phyloP scores from a whole-genome alignment of 2,329 filamentous ascomycete genomes.

The Aspergillus ruber region DNA sequence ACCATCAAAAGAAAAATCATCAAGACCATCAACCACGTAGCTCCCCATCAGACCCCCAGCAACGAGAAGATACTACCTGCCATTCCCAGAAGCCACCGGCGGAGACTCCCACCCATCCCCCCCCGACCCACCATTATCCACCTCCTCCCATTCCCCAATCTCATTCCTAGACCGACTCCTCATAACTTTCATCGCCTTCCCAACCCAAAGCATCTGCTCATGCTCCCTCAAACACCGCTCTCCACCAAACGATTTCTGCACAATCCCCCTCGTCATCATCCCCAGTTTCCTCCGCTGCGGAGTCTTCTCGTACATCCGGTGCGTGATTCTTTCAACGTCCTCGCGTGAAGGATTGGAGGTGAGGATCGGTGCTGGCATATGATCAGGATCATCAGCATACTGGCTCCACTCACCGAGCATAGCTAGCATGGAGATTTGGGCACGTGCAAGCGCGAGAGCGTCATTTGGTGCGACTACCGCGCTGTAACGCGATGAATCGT shows the following conservation, averaged over 20 bases:
- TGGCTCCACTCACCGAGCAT: slow-evolving; percentile 57
- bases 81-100: no score
- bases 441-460: slow-evolving; percentile 52
- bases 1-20: no score
- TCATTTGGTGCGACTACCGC: slow-evolving; percentile 61
- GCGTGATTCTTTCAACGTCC: slow-evolving; percentile 50
- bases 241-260: slow-evolving; percentile 54
- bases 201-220: slow-evolving; percentile 55
- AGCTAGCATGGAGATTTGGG: slow-evolving; percentile 57
- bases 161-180: slow-evolving; percentile 11
- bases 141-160: no score
- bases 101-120: no score
- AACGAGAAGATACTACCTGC: no score
- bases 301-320: slow-evolving; percentile 56
- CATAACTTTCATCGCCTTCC: slow-evolving; percentile 32
- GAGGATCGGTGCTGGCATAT: slow-evolving; percentile 33
- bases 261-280: slow-evolving; percentile 53
- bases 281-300: slow-evolving; percentile 52
- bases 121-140: no score
- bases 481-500: slow-evolving; percentile 49
- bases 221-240: slow-evolving; percentile 57
- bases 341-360: slow-evolving; percentile 44
- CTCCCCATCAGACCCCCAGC: no score
- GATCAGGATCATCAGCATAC: slow-evolving; percentile 49
- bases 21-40: no score